Conservation (phyloP, 2,329 filamentous ascomycete species). For the Calonectria multiphialidica region DNA sequence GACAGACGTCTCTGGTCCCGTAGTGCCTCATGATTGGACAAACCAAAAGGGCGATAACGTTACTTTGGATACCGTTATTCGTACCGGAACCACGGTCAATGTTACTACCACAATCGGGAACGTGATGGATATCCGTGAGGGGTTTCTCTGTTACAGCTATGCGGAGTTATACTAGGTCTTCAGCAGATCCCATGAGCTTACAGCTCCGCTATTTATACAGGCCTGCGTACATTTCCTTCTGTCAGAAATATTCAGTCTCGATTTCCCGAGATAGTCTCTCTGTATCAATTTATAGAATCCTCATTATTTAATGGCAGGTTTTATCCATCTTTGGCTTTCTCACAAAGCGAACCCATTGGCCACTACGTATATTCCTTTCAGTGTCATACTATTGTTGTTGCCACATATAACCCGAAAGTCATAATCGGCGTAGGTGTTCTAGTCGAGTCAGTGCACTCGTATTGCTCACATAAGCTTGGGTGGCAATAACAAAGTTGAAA, state of each 20-base stretch:
- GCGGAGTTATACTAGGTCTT: neutral
- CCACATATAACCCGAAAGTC: no score
- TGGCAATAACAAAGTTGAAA: no score
- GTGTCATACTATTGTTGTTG: no score
- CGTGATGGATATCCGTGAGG: neutral
- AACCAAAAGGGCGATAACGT: neutral
- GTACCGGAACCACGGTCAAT: neutral
- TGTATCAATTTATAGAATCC: no score
- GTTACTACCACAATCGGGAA: neutral
- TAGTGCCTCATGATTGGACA: neutral
- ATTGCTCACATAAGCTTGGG: no score
- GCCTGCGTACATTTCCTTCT: neutral
- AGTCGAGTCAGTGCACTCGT: no score
- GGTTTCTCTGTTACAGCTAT: neutral
- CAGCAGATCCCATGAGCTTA: neutral
- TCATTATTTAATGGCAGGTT: no score
- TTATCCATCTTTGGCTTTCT: no score
- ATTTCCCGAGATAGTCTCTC: no score
- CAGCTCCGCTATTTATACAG: neutral
- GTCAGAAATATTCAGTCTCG: neutral
- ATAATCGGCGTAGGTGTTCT: no score
- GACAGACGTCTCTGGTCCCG: neutral
- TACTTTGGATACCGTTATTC: neutral
- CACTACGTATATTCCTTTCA: no score
- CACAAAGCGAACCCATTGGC: no score